Percentiles rank a stretch among this genome's conserved stretches.
Evolutionary conservation across 352 stramenopile species (phyloP).

Genomic region (Globisporangium nunn): DNA sequence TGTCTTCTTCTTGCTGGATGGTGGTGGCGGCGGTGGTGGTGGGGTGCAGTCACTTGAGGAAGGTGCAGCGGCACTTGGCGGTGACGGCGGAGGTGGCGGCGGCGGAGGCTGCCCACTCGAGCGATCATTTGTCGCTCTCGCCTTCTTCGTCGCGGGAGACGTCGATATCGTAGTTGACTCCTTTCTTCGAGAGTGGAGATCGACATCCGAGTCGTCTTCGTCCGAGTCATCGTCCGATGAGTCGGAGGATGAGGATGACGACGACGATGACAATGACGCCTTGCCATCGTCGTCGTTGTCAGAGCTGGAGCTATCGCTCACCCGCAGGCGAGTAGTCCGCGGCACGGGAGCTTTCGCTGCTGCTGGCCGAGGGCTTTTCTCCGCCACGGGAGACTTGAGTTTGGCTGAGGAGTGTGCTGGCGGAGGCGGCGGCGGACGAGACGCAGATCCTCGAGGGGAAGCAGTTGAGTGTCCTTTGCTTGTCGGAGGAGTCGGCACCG

Average conservation of each 20-base stretch:
- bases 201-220: conserved; percentile 10
- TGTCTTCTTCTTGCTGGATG: conserved; percentile 11
- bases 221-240: conserved; percentile 14
- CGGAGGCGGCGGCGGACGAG: conserved; percentile 23
- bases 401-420: conserved; percentile 8
- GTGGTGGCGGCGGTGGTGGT: conserved; percentile 14
- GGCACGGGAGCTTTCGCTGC: conserved; percentile 3
- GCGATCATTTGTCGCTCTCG: conserved; percentile 1
- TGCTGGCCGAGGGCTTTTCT: conserved; percentile 6
- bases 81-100: conserved; percentile 14
- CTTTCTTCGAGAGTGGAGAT: conserved; percentile 3
- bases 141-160: neutral
- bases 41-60: neutral
- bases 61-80: neutral
- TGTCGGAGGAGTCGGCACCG: neutral
- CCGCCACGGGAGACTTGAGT: neutral
- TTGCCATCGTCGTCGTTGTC: conserved; percentile 33
- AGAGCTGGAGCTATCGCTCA: conserved; percentile 63
- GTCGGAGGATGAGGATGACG: conserved; percentile 34
- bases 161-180: neutral
- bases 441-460: conserved; percentile 7
- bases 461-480: neutral
- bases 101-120: conserved; percentile 9
- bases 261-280: conserved; percentile 13
- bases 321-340: conserved; percentile 24